phyloP scores from a whole-genome alignment of 2,329 filamentous ascomycete genomes.

The Parascedosporium putredinis region DNA sequence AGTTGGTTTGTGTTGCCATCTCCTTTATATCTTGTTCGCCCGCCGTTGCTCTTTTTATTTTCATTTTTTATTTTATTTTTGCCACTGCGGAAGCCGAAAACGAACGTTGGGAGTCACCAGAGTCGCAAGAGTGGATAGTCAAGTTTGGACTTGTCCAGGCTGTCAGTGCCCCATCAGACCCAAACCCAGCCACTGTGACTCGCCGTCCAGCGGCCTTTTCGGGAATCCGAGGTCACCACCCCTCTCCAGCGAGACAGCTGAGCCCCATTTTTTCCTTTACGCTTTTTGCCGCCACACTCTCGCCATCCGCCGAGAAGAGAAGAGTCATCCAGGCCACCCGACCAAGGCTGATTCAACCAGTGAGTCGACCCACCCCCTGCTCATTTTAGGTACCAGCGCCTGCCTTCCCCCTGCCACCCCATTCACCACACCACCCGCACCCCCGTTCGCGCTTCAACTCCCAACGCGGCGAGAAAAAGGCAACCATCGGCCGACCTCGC shows the following conservation, averaged over 20 bases:
- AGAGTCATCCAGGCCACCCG: slow-evolving; percentile 8
- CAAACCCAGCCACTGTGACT: slow-evolving; percentile 5
- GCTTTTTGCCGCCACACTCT: slow-evolving; percentile 5
- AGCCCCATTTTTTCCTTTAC: slow-evolving; percentile 9
- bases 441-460: not conserved
- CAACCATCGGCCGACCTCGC: slow-evolving; percentile 9
- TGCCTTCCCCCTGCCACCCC: slow-evolving; percentile 4
- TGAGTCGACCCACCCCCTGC: not conserved
- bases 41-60: slow-evolving; percentile 11
- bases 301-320: not conserved
- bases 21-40: slow-evolving; percentile 11
- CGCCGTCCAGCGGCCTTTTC: slow-evolving; percentile 1
- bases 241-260: slow-evolving; percentile 2
- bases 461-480: slow-evolving; percentile 4
- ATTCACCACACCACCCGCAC: not conserved
- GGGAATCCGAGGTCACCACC: slow-evolving; percentile 8
- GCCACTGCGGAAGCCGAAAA: not conserved
- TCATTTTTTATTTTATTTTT: slow-evolving; percentile 11
- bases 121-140: not conserved
- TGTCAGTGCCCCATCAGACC: slow-evolving; percentile 3
- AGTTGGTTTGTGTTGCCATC: no score
- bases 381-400: slow-evolving; percentile 8
- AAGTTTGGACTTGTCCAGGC: slow-evolving; percentile 4
- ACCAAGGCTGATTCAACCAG: slow-evolving; percentile 7
- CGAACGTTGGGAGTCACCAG: slow-evolving; percentile 1